Evolutionary conservation across 805 yeast species (phyloP).

Genomic region (Torulaspora maleeae): DNA sequence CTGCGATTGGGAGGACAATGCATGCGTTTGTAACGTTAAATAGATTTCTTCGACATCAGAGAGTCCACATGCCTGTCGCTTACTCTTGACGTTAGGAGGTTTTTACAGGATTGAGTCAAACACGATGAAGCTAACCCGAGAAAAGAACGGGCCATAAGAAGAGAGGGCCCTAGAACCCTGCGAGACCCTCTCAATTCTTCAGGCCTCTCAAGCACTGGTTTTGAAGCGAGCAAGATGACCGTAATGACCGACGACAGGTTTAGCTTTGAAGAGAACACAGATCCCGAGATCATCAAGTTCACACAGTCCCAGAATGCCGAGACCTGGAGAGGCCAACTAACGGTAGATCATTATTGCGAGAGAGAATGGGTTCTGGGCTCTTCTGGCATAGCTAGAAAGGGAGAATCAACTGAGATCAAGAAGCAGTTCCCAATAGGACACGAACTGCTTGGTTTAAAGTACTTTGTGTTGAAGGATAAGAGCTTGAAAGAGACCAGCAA

Average conservation of each 20-base stretch:
- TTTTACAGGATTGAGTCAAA: not conserved
- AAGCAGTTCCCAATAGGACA: slow-evolving; percentile 16
- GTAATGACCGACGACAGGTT: slow-evolving; percentile 1
- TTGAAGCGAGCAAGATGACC: slow-evolving; percentile 6
- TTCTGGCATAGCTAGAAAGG: slow-evolving; percentile 26
- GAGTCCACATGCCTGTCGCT: too few relatives aligned
- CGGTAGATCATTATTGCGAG: slow-evolving; percentile 36
- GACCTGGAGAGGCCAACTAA: slow-evolving; percentile 35
- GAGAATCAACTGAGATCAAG: slow-evolving; percentile 13
- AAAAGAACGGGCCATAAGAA: too few relatives aligned
- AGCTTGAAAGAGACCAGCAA: slow-evolving; percentile 22
- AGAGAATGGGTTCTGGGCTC: slow-evolving; percentile 36
- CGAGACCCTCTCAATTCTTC: too few relatives aligned
- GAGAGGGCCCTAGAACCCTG: too few relatives aligned
- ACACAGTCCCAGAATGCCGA: slow-evolving; percentile 37
- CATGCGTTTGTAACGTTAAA: too few relatives aligned
- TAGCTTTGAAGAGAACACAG: slow-evolving; percentile 22
- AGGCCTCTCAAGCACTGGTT: too few relatives aligned
- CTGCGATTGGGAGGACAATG: too few relatives aligned
- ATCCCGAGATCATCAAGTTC: slow-evolving; percentile 35
- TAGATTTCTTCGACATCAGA: too few relatives aligned
- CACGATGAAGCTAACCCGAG: not conserved
- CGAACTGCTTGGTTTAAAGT: slow-evolving; percentile 35
- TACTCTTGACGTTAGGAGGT: not conserved
- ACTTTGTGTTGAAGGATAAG: slow-evolving; percentile 35